These are phyloP conservation scores for Meyerozyma guilliermondii DNA, from an alignment of 1,139 yeast species.

Conservation along the genomic window DNA sequence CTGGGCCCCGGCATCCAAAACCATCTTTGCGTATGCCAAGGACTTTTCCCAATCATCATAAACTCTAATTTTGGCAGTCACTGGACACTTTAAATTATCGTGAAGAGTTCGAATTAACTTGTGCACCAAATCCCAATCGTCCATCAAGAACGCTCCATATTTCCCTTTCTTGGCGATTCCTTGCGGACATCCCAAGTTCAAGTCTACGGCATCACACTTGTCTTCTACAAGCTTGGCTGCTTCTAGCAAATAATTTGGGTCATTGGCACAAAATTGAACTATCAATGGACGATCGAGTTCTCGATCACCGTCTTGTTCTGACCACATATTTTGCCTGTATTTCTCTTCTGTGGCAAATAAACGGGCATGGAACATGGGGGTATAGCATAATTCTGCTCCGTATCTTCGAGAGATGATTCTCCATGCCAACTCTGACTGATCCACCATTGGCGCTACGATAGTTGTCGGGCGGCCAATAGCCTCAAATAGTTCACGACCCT, in stretches of 20 bases:
- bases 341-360: conserved; percentile 80
- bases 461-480: conserved; percentile 71
- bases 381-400: conserved; percentile 92
- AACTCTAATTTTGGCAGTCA: conserved; percentile 92
- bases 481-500: conserved; percentile 68
- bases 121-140: conserved; percentile 86
- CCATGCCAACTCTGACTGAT: conserved; percentile 96
- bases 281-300: conserved; percentile 72
- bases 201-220: conserved; percentile 91
- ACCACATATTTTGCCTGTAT: conserved; percentile 75
- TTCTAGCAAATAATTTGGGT: conserved; percentile 72
- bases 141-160: conserved; percentile 95
- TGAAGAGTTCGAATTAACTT: conserved; percentile 69
- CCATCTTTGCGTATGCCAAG: conserved; percentile 82
- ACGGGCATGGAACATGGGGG: conserved; percentile 96
- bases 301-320: conserved; percentile 66
- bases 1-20: conserved; percentile 93
- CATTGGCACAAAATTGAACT: conserved; percentile 96
- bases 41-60: conserved; percentile 84
- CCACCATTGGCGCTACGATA: conserved; percentile 98
- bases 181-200: conserved; percentile 96
- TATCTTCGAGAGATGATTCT: conserved; percentile 77
- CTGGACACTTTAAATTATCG: conserved; percentile 72
- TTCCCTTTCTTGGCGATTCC: conserved; percentile 94
- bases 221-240: conserved; percentile 82